Percentiles rank a stretch among this genome's conserved stretches.
phyloP scores from a whole-genome alignment of 2,329 filamentous ascomycete species.

The Fusarium guadeloupense region DNA sequence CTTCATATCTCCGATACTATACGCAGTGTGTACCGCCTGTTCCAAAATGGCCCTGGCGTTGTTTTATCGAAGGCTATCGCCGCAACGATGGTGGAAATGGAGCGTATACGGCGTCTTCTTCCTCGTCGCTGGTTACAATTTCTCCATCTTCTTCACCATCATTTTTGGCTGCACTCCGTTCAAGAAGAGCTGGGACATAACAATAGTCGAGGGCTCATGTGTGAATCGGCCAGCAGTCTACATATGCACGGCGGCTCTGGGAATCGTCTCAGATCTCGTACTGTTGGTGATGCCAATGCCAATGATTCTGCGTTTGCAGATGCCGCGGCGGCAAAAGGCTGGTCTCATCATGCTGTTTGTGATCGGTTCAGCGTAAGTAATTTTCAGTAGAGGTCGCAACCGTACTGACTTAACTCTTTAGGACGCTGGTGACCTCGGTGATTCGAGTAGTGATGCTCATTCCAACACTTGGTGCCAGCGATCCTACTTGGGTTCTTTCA shows the following conservation, averaged over 20 bases:
- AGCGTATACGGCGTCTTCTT: conserved; percentile 44
- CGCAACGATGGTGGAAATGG: conserved; percentile 47
- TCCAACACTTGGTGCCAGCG: conserved; percentile 36
- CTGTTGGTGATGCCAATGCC: conserved; percentile 58
- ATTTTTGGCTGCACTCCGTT: conserved; percentile 52
- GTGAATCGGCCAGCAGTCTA: conserved; percentile 47
- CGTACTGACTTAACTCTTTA: conserved; percentile 25
- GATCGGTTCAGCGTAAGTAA: conserved; percentile 51
- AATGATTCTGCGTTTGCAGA: conserved; percentile 55
- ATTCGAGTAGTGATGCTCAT: conserved; percentile 47
- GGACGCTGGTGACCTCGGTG: conserved; percentile 50
- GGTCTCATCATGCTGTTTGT: conserved; percentile 56
- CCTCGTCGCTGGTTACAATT: conserved; percentile 47
- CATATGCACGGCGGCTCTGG: conserved; percentile 53
- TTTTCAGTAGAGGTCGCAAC: background rate
- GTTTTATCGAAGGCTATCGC: conserved; percentile 52
- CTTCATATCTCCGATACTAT: conserved; percentile 34
- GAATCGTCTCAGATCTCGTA: conserved; percentile 58
- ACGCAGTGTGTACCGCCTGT: conserved; percentile 43
- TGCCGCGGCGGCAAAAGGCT: conserved; percentile 57
- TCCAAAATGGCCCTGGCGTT: conserved; percentile 52
- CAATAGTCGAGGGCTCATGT: conserved; percentile 49
- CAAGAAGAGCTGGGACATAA: conserved; percentile 44
- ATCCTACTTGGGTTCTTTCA: conserved; percentile 47
- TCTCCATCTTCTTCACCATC: conserved; percentile 48